Evolutionary conservation across 768 basidiomycete genomes (phyloP), one percentile per base, ranked within the genome.

Genomic region (Boletus sp.): DNA sequence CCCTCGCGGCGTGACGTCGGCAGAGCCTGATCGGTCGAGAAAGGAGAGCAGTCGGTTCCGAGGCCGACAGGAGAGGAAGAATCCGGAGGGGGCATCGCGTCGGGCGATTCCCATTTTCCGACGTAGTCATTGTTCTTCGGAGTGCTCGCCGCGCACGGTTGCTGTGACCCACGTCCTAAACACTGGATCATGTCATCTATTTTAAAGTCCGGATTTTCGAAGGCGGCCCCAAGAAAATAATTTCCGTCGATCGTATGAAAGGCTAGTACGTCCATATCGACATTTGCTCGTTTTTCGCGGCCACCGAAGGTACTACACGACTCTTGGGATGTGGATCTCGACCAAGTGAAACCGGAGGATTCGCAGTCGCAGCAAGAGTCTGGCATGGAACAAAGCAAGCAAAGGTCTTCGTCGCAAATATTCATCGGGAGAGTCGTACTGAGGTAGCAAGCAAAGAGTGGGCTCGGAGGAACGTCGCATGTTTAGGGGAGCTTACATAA

Each of bases 61-160:
- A 54, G 23, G 7, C 39, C 13, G 14, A 54, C 25, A 39, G 63
- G 61, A 3, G 63, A 68, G 23, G 66, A 67, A 11, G 65, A 68
- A 6, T 56, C 54, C 19, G 66, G 64, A 53, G 66, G 65, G 14
- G 34, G 53, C 0, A 23, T 39, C 39, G 44, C 8, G n/a, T 23
- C 23, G 10, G 60, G 57, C 0, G 56, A 54, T n/a, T 46, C 43
- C 47, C 53, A 55, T 35, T 25, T 29, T 29, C 51, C 46, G 40
- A 7, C 25, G n/a, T 45, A 7, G 25, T 1, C n/a, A 49, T 37
- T 41, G 47, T 64, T 27, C 38, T 41, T 61, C 47, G 55, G 50
- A 33, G 52, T 56, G 19, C 35, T 51, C 33, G 42, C 44, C 11
- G 47, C 25, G 32, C 21, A 33, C 4, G 42, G 41, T 23, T 29